A percentile compares a stretch with the other conserved stretches of the same genome.
phyloP scores from a whole-genome alignment of 805 yeast genomes.

The Tetrapisispora namnaoensis region DNA sequence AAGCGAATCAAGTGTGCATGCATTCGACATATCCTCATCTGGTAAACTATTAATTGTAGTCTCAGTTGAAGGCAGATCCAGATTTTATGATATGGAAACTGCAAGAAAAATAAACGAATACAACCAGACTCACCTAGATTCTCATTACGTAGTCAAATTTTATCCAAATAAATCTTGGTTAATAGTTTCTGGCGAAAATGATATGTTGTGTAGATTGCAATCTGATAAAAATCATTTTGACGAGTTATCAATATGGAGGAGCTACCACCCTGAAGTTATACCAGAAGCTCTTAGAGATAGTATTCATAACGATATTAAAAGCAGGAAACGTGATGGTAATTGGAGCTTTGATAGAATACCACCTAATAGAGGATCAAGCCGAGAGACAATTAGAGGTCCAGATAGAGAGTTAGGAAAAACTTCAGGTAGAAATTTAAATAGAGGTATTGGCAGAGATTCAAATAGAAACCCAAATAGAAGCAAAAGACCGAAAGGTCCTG shows the following conservation, averaged over 20 bases:
- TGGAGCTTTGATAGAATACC: conserved; percentile 6
- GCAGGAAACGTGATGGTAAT: conserved; percentile 2
- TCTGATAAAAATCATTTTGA: conserved; percentile 7
- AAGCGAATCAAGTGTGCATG: conserved; percentile 10
- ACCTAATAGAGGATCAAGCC: not conserved
- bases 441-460: not conserved
- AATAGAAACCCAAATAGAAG: not conserved
- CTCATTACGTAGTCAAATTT: conserved; percentile 15
- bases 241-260: conserved; percentile 12
- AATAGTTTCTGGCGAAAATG: conserved; percentile 14
- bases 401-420: not conserved
- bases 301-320: not conserved
- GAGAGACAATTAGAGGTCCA: not conserved
- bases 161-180: conserved; percentile 20
- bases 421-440: not conserved
- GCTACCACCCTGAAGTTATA: conserved; percentile 2
- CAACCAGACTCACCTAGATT: conserved; percentile 1
- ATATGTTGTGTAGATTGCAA: conserved; percentile 11
- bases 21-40: conserved; percentile 17
- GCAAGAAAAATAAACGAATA: conserved; percentile 5
- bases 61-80: conserved; percentile 11
- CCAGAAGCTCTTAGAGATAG: not conserved
- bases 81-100: conserved; percentile 12
- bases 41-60: conserved; percentile 19
- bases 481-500: not conserved